phyloP scores from a whole-genome alignment of 1,284 basidiomycete genomes.

The Ganoderma resinaceum region DNA sequence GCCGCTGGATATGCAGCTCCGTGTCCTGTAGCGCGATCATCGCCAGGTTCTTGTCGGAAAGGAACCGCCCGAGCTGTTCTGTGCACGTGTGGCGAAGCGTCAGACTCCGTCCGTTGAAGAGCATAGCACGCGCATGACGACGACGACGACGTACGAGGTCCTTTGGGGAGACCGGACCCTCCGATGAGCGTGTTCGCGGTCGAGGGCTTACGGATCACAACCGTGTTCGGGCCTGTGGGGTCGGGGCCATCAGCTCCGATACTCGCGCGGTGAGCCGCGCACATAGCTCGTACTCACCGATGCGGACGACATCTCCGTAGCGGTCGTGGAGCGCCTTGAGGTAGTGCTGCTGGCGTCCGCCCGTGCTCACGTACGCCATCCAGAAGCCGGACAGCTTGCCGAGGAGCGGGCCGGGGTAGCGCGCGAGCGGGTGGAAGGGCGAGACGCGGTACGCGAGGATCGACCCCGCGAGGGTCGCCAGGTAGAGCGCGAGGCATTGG shows the following conservation, averaged over 20 bases:
- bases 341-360: slow-evolving; percentile 35
- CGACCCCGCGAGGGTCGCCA: slow-evolving; percentile 23
- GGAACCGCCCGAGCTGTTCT: neutral
- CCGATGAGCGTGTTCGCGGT: neutral
- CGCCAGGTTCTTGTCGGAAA: neutral
- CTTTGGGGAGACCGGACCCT: neutral
- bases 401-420: slow-evolving; percentile 36
- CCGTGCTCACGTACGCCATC: slow-evolving; percentile 23
- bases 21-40: slow-evolving; percentile 1
- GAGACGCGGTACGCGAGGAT: slow-evolving; percentile 38
- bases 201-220: neutral
- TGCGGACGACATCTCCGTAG: slow-evolving; percentile 39
- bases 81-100: neutral
- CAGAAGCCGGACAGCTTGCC: slow-evolving; percentile 34
- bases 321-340: slow-evolving; percentile 33
- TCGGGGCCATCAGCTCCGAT: too few species aligned
- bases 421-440: slow-evolving; percentile 31
- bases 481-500: neutral
- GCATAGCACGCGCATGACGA: too few species aligned
- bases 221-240: neutral
- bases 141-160: neutral
- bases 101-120: neutral
- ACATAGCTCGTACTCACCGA: too few species aligned
- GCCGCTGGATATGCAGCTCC: slow-evolving; percentile 41
- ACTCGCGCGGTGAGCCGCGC: too few species aligned